Conservation (phyloP, 768 basidiomycete genomes). For the Kwoniella pini region DNA sequence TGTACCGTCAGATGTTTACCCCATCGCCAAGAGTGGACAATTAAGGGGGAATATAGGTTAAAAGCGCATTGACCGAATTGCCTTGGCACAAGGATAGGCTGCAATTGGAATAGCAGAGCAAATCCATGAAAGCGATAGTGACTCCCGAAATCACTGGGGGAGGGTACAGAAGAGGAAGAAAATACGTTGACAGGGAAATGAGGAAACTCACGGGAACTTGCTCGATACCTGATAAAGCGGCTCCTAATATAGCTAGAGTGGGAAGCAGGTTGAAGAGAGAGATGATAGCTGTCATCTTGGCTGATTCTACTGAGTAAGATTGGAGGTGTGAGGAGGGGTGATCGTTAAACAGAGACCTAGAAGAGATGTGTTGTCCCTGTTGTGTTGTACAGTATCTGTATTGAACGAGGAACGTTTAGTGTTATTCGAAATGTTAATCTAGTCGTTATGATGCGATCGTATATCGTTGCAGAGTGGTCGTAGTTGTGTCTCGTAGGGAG, state of each 20-base stretch:
- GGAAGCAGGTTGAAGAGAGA: constrained; percentile 35
- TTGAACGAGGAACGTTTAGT: too few species aligned
- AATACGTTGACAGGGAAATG: neutral
- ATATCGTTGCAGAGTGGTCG: neutral
- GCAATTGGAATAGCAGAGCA: too few species aligned
- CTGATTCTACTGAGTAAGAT: neutral
- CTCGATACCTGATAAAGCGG: constrained; percentile 39
- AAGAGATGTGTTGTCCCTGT: too few species aligned
- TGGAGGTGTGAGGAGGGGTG: neutral
- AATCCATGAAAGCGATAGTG: too few species aligned
- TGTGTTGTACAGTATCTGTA: too few species aligned
- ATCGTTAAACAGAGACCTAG: constrained; percentile 2
- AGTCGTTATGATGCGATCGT: too few species aligned
- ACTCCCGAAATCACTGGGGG: too few species aligned
- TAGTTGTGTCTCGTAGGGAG: constrained; percentile 13
- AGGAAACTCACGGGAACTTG: constrained; percentile 33
- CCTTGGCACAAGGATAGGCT: neutral
- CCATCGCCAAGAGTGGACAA: neutral
- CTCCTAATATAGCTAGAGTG: constrained; percentile 35
- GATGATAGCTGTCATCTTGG: constrained; percentile 10
- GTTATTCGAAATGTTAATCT: too few species aligned
- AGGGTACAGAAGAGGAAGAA: too few species aligned
- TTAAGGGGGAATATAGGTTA: neutral
- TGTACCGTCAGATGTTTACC: neutral
- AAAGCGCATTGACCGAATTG: neutral